Evolutionary conservation across 371 early-diverging fungal species (phyloP).

Genomic region (Batrachochytrium dendrobatidis): DNA sequence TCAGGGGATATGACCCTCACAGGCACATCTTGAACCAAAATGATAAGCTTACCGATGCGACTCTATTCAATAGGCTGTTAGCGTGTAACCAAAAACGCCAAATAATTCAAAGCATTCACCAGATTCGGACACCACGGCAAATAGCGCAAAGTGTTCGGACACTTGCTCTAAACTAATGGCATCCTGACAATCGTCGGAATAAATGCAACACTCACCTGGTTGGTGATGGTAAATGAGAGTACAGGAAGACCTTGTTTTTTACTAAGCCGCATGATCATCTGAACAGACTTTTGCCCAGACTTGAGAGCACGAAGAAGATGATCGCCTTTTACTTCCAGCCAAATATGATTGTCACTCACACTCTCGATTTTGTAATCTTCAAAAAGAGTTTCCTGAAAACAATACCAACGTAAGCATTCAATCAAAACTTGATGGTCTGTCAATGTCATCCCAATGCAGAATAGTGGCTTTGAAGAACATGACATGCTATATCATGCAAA

Average conservation of each 20-base stretch:
- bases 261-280: slow-evolving; percentile 36
- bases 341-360: slow-evolving; percentile 39
- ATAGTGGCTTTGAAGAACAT: not conserved
- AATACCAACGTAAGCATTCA: not conserved
- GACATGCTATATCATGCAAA: not conserved
- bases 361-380: slow-evolving; percentile 49
- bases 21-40: slow-evolving; percentile 46
- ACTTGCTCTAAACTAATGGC: too few species aligned
- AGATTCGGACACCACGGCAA: too few species aligned
- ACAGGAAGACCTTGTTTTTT: slow-evolving; percentile 36
- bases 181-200: too few species aligned
- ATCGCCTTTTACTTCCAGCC: slow-evolving; percentile 38
- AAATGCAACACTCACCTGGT: slow-evolving; percentile 21
- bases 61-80: slow-evolving; percentile 11
- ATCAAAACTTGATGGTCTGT: too few species aligned
- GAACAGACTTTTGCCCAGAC: slow-evolving; percentile 32
- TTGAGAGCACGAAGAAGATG: slow-evolving; percentile 42
- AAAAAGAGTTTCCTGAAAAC: slow-evolving; percentile 43
- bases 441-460: not conserved
- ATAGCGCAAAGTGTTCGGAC: too few species aligned
- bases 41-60: slow-evolving; percentile 29
- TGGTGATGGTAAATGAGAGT: slow-evolving; percentile 32
- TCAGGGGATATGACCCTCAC: slow-evolving; percentile 15
- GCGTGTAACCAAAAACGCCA: not conserved
- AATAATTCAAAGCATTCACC: too few species aligned